A percentile compares a stretch with the other conserved stretches of the same genome.
These are phyloP conservation scores for Aegilops sharonensis DNA, from an alignment of 176 grass and related monocot species.

Conservation along the genomic window DNA sequence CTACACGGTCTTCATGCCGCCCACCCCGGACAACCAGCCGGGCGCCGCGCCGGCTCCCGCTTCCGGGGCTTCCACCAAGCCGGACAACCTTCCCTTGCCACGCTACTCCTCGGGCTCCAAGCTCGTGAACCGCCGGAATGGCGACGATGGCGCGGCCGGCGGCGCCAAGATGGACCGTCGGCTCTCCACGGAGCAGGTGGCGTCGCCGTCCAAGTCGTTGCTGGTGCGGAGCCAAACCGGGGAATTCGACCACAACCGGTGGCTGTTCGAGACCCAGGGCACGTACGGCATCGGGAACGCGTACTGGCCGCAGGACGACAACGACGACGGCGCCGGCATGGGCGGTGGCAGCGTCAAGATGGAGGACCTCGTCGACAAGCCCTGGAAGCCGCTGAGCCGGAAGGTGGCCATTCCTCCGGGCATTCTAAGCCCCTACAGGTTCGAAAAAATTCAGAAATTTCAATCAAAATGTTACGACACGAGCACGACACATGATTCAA, in stretches of 20 bases:
- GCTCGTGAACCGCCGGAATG: conserved; percentile 21
- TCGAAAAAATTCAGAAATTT: not conserved
- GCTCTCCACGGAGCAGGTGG: conserved; percentile 29
- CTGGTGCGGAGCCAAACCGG: conserved; percentile 60
- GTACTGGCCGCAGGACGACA: conserved; percentile 52
- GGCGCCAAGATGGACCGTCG: conserved; percentile 48
- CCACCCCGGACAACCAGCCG: conserved; percentile 90
- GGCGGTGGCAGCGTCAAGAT: conserved; percentile 35
- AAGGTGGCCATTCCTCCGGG: conserved; percentile 53
- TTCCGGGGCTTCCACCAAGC: conserved; percentile 28
- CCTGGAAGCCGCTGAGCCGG: conserved; percentile 68
- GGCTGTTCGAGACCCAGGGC: conserved; percentile 86
- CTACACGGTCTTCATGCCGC: conserved; percentile 89
- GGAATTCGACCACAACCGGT: conserved; percentile 87
- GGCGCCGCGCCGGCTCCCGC: not conserved
- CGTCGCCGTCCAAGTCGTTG: conserved; percentile 57
- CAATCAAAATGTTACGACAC: not conserved
- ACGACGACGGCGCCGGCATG: conserved; percentile 19
- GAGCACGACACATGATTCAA: too few species aligned
- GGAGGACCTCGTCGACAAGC: conserved; percentile 68
- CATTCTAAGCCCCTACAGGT: conserved; percentile 71
- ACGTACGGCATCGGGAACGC: conserved; percentile 87
- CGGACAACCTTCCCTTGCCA: conserved; percentile 29
- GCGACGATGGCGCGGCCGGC: conserved; percentile 25
- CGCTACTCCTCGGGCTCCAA: conserved; percentile 28